phyloP scores from a whole-genome alignment of 176 grass and related monocot genomes.

The Oryza rufipogon region DNA sequence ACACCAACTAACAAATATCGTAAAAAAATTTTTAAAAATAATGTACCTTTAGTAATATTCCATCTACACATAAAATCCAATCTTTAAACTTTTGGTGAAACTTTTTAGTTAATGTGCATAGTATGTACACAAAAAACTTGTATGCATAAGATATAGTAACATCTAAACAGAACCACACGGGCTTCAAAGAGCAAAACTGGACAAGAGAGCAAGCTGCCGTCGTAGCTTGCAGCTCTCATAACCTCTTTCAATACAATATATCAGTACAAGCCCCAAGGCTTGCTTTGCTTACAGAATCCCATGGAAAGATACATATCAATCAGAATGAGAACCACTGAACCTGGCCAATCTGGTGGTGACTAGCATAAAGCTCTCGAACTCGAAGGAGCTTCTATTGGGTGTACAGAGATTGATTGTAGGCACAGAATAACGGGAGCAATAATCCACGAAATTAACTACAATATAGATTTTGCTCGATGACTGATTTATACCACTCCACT shows the following conservation, averaged over 20 bases:
- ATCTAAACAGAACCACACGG: neutral
- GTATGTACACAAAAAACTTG: too few relatives aligned
- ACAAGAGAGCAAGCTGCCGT: neutral
- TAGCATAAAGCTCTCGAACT: slow-evolving; percentile 40
- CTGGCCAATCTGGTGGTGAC: slow-evolving; percentile 12
- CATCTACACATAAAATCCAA: too few relatives aligned
- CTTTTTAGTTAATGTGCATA: too few relatives aligned
- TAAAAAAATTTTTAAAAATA: too few relatives aligned
- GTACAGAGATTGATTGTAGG: neutral
- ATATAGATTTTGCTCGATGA: neutral
- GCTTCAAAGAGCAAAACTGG: neutral
- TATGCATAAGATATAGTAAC: too few relatives aligned
- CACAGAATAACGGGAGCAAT: neutral
- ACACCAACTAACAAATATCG: too few relatives aligned
- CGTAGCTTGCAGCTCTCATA: neutral
- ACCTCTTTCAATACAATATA: neutral
- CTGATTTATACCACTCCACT: neutral
- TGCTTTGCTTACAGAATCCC: slow-evolving; percentile 37
- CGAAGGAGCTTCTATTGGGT: slow-evolving; percentile 19
- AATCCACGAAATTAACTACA: slow-evolving; percentile 11
- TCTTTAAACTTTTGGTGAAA: too few relatives aligned
- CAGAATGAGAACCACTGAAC: slow-evolving; percentile 1
- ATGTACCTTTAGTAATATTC: too few relatives aligned
- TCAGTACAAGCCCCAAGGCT: slow-evolving; percentile 10
- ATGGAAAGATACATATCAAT: slow-evolving; percentile 23